These are phyloP conservation scores for Houttuynia cordata DNA, from an alignment of 164 flowering plant species.

Conservation along the genomic window DNA sequence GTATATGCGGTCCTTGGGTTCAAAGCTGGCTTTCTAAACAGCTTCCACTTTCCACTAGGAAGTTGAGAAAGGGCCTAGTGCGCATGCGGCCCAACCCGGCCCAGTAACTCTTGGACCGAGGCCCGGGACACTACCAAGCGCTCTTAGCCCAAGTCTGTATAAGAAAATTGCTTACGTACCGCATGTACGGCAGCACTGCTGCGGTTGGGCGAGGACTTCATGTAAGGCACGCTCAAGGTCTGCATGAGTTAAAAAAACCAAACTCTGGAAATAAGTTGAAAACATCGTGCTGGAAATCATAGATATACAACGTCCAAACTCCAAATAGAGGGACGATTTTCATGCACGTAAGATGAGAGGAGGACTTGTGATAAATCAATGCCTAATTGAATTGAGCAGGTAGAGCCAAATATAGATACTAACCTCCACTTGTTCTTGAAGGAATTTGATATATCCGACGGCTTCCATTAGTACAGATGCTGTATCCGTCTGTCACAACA, in stretches of 20 bases:
- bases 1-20: too few relatives aligned
- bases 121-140: too few relatives aligned
- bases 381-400: not conserved
- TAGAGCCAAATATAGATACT: conserved; percentile 11
- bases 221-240: conserved; percentile 90
- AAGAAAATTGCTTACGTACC: not conserved
- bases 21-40: too few relatives aligned
- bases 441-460: conserved; percentile 91
- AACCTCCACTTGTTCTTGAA: conserved; percentile 93
- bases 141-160: not conserved
- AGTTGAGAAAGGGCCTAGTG: too few relatives aligned
- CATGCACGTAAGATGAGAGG: too few relatives aligned
- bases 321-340: too few relatives aligned
- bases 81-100: too few relatives aligned
- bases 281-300: too few relatives aligned
- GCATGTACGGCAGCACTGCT: not conserved
- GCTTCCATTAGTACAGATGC: conserved; percentile 97
- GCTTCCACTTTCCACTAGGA: too few relatives aligned
- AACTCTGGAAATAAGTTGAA: not conserved
- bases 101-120: too few relatives aligned
- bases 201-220: conserved; percentile 37
- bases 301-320: too few relatives aligned
- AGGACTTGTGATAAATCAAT: too few relatives aligned
- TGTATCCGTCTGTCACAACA: conserved; percentile 77
- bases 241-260: conserved; percentile 19